Base-by-base conservation (phyloP, 108 stramenopile genomes). In the Mediolabrus comicus region DNA sequence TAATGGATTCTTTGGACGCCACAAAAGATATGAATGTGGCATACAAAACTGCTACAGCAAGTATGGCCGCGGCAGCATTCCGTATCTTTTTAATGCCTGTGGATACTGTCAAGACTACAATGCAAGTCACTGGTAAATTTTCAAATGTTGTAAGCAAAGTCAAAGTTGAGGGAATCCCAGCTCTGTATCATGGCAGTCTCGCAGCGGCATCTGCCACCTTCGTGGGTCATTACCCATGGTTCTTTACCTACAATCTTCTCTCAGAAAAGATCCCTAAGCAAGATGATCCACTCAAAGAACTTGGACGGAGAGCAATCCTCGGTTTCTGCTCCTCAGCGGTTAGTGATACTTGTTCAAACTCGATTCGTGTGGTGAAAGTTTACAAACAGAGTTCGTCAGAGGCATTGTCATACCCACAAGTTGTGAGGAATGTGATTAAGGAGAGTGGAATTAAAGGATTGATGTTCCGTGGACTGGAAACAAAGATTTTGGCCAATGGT, bases 401-500 rank as follows among this genome's bases (percentile, higher is more conserved):
- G 71, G 83, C 90, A 53, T 36, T 98, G 60, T 79, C 95, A 27
- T 99, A 99, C 71, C 80, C 88, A 8, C 82, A 98, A 75, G 96
- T 94, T 35, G 91, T 98, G 26, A 74, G 56, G 27, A 84, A 84
- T 60, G 95, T 99, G 49, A 84, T 99, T 31, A 58, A 72, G 30
- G 91, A 97, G 68, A 91, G 90, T 61, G 99, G 99, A 9, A 53
- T 98, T 17, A 25, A 54, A 16, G 99, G 97, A 26, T 82, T 99
- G 46, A 88, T 99, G 78, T 97, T 98, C 49, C 90, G 99, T 49
- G 99, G 99, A 28, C 84, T 99, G 69, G 91, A 95, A 75, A 99
- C 99, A 33, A 98, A 98, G 76, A 97, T 99, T 78, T 67, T 99
- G 34, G 91, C 97, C 53, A 99, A 99, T 75, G 99, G 99, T 25